Evolutionary conservation across 2,329 filamentous ascomycete genomes (phyloP), one percentile per base, ranked within the genome.

Genomic region (Tolypocladium paradoxum): DNA sequence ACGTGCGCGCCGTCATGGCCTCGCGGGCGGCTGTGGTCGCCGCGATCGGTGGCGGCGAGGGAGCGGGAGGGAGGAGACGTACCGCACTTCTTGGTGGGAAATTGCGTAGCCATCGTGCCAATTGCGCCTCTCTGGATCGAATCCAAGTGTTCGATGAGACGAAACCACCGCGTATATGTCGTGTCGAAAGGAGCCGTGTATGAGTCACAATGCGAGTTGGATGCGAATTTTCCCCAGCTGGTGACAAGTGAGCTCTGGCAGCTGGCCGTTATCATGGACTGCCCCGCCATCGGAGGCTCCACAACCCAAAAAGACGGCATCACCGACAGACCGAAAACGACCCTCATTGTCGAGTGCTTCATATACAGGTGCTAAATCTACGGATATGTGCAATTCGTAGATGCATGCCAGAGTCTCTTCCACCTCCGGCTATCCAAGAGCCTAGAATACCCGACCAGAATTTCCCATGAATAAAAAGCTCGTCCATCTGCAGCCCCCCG

Each of bases 61-160:
- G 31, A 34, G 7, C 18, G 34, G 34, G 31, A 35, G 9, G 43
- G 48, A 29, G 24, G 24, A 34, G 49, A 66, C 76, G 54, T 73
- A 80, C 77, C 78, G 72, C 77, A 80, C 68, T 81, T 82, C 73
- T 81, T 82, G 55, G 72, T 70, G 48, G 78, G 76, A 57, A 78
- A 77, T 69, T 74, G 70, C 58, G 71, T 58, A n/a, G 61, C 58
- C 65, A 69, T 69, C 11, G 22, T 52, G 53, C 12, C 20, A 31
- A 56, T 54, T 57, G 61, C 14, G 43, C 43, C 43, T 46, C 43
- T 46, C 7, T 20, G 43, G 43, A 20, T n/a, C 43, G 18, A n/a
- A n/a, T n/a, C 22, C 27, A 8, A 11, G 24, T 6, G 27, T 31
- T 9, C 8, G 27, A 3, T 18, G 27, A 12, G 27, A n/a, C 18